Evolutionary conservation across 345 rosid genomes (phyloP).

Genomic region (Eucalyptus guilfoylei): DNA sequence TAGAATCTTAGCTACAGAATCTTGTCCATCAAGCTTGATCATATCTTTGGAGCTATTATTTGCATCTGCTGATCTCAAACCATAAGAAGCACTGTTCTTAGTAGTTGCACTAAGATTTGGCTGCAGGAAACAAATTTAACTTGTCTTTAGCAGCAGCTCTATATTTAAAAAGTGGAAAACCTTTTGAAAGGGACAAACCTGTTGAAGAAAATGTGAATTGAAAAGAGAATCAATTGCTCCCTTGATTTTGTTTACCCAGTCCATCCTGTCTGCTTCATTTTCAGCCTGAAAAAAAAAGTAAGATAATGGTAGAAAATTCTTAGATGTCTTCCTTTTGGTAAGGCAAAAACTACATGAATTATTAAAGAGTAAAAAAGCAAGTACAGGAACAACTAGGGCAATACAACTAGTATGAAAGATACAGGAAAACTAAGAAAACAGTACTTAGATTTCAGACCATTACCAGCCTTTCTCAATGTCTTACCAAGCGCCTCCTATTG

Average conservation of each 20-base stretch:
- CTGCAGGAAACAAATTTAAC: constrained; percentile 19
- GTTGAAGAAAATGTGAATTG: constrained; percentile 52
- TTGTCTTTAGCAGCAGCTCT: not conserved
- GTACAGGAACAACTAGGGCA: not conserved
- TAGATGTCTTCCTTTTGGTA: not conserved
- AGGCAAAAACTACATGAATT: not conserved
- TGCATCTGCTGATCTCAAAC: constrained; percentile 10
- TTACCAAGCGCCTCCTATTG: not conserved
- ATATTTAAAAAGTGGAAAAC: not conserved
- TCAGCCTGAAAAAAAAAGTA: constrained; percentile 46
- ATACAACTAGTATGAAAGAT: not conserved
- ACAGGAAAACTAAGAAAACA: not conserved
- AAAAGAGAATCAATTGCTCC: constrained; percentile 63
- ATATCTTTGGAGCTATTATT: constrained; percentile 6
- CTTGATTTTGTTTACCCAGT: constrained; percentile 74
- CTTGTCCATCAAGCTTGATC: constrained; percentile 9
- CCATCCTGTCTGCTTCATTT: constrained; percentile 74
- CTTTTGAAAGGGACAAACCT: constrained; percentile 28
- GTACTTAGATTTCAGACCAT: not conserved
- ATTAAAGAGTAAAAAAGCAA: not conserved
- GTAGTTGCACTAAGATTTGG: constrained; percentile 13
- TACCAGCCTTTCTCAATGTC: not conserved
- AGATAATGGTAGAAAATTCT: not conserved
- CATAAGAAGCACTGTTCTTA: constrained; percentile 18
- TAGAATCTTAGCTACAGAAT: constrained; percentile 30